Evolutionary conservation across 208 protist genomes (phyloP).

Genomic region (Herpetomonas tarakana): DNA sequence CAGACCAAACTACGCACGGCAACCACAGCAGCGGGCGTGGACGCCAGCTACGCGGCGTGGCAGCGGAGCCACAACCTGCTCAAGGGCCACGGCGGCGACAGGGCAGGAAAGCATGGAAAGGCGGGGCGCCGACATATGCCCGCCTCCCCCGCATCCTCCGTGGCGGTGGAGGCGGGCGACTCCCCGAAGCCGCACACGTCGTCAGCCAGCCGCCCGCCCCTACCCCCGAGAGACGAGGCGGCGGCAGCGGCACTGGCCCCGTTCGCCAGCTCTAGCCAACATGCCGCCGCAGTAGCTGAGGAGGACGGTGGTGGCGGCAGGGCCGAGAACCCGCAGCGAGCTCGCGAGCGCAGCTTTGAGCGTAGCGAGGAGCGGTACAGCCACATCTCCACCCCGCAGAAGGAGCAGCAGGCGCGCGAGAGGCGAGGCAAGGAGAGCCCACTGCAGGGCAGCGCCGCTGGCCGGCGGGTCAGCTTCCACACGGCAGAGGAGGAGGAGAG

Average conservation of each 20-base stretch:
- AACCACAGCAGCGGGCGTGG: not conserved
- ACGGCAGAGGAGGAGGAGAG: not conserved
- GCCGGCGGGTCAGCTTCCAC: too few relatives aligned
- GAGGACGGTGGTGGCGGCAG: not conserved
- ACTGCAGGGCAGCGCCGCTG: not conserved
- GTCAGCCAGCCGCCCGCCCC: not conserved
- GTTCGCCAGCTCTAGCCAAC: not conserved
- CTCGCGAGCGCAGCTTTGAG: slow-evolving; percentile 29
- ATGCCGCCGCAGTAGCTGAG: not conserved
- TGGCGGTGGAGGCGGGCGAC: not conserved
- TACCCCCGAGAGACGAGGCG: not conserved
- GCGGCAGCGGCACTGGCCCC: not conserved
- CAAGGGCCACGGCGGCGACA: too few relatives aligned
- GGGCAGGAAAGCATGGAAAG: too few relatives aligned
- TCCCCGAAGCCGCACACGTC: too few relatives aligned
- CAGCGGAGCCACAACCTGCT: not conserved
- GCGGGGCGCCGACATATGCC: too few relatives aligned
- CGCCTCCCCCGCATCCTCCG: too few relatives aligned
- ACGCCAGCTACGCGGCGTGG: not conserved
- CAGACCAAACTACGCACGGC: not conserved
- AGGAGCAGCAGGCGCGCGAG: not conserved
- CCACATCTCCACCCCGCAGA: slow-evolving; percentile 8
- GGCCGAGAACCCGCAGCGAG: not conserved
- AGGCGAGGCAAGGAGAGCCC: not conserved
- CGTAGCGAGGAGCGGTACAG: slow-evolving; percentile 33